Evolutionary conservation across 176 grass and related monocot species (phyloP).

Genomic region (Chloris gayana): DNA sequence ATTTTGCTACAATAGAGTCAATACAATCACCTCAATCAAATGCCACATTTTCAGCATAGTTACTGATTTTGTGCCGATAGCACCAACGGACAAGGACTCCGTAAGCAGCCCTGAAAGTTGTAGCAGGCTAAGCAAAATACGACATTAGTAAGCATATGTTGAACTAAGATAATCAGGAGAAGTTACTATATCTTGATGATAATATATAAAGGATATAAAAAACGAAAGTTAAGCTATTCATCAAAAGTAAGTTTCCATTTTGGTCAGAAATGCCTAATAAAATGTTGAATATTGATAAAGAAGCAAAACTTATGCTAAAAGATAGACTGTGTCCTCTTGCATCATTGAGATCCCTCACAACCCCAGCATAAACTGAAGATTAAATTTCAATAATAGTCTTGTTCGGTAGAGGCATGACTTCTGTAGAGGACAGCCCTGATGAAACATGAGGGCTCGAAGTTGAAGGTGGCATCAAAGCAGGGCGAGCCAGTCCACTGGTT

Average conservation of each 20-base stretch:
- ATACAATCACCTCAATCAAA: conserved; percentile 71
- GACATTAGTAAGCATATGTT: conserved; percentile 32
- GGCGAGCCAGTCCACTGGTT: conserved; percentile 45
- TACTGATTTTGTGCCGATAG: conserved; percentile 70
- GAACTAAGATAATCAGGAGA: background rate
- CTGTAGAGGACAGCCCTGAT: conserved; percentile 47
- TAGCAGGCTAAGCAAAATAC: conserved; percentile 76
- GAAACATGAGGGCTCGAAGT: conserved; percentile 64
- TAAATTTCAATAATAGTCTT: conserved; percentile 93
- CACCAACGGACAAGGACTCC: conserved; percentile 73
- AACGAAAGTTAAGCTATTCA: too few species aligned
- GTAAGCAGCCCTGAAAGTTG: conserved; percentile 74
- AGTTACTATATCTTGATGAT: background rate
- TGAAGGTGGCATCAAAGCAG: conserved; percentile 58
- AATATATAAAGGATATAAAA: conserved; percentile 15
- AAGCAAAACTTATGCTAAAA: conserved; percentile 65
- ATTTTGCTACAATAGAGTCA: background rate
- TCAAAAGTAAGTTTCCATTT: conserved; percentile 25
- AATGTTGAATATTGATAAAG: conserved; percentile 26
- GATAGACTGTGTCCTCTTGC: conserved; percentile 74
- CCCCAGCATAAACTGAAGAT: conserved; percentile 81
- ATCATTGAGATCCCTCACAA: conserved; percentile 79
- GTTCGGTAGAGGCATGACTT: conserved; percentile 69
- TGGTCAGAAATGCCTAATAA: conserved; percentile 7
- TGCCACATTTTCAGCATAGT: conserved; percentile 99